A percentile compares a stretch with the other conserved stretches of the same genome.
phyloP scores from a whole-genome alignment of 345 rosid species.

The Cardamine chenopodiifolia region DNA sequence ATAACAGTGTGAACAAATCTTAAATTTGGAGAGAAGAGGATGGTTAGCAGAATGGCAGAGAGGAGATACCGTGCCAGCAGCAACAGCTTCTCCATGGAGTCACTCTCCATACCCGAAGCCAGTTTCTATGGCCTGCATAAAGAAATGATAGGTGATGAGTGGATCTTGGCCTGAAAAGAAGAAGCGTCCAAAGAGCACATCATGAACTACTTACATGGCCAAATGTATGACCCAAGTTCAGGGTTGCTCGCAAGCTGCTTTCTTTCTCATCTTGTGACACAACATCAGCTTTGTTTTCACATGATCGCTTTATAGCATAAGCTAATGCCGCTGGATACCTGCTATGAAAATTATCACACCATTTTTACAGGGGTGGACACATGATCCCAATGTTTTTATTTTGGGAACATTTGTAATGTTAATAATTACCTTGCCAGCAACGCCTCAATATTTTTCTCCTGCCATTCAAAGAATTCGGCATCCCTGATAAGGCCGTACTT shows the following conservation, averaged over 20 bases:
- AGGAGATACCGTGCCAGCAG: conserved; percentile 80
- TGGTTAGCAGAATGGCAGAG: not conserved
- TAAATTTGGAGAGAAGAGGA: not conserved
- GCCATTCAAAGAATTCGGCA: conserved; percentile 94
- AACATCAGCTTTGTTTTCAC: conserved; percentile 97
- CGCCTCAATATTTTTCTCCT: conserved; percentile 76
- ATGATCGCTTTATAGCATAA: conserved; percentile 92
- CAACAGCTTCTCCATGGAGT: conserved; percentile 99
- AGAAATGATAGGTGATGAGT: conserved; percentile 27
- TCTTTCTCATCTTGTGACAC: conserved; percentile 98
- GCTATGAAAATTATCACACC: conserved; percentile 20
- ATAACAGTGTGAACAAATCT: conserved; percentile 4
- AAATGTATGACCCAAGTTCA: conserved; percentile 96
- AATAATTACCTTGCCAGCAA: conserved; percentile 69
- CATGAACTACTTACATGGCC: conserved; percentile 76
- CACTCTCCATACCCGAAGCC: conserved; percentile 92
- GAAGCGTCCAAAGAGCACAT: not conserved
- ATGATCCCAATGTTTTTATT: not conserved
- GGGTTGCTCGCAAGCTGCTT: conserved; percentile 88
- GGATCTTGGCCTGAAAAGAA: not conserved
- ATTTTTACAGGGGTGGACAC: conserved; percentile 7
- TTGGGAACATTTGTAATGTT: not conserved
- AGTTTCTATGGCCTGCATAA: conserved; percentile 88
- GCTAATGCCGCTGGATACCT: conserved; percentile 91
- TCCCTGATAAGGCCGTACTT: conserved; percentile 98